phyloP scores from a whole-genome alignment of 2,329 filamentous ascomycete species.

The Catunica adiposa region DNA sequence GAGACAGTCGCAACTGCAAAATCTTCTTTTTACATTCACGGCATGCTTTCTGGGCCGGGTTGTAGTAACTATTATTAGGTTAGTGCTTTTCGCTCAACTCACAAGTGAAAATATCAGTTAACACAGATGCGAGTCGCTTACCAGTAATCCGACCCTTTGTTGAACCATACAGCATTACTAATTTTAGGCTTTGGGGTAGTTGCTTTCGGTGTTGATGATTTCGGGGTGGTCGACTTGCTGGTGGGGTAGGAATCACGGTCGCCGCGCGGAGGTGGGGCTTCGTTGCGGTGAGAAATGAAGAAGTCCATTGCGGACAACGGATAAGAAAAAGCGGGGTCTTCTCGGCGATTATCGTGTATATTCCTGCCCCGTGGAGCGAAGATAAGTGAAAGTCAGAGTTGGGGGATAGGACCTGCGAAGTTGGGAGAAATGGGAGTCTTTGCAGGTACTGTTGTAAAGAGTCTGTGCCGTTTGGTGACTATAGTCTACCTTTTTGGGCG shows the following conservation, averaged over 20 bases:
- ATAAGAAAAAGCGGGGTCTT: neutral
- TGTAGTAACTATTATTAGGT: slow-evolving; percentile 7
- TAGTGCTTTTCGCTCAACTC: neutral
- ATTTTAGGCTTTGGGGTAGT: neutral
- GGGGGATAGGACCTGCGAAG: no score
- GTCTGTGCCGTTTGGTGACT: no score
- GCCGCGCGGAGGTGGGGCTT: neutral
- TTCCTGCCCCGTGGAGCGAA: no score
- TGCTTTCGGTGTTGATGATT: neutral
- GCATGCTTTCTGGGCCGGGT: slow-evolving; percentile 5
- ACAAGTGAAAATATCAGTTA: neutral
- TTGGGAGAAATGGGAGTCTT: no score
- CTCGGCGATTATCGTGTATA: no score
- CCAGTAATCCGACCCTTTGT: slow-evolving; percentile 7
- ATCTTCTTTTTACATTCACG: slow-evolving; percentile 11
- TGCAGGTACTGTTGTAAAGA: no score
- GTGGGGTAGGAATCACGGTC: slow-evolving; percentile 4
- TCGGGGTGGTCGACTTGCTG: neutral
- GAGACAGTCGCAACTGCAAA: slow-evolving; percentile 1
- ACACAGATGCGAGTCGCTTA: neutral
- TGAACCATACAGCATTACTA: slow-evolving; percentile 5
- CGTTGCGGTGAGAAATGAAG: neutral
- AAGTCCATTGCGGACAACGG: neutral
- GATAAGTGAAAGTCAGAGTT: no score
- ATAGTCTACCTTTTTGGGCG: neutral